Conservation (phyloP, 768 basidiomycete genomes). For the Agaricus blazei region DNA sequence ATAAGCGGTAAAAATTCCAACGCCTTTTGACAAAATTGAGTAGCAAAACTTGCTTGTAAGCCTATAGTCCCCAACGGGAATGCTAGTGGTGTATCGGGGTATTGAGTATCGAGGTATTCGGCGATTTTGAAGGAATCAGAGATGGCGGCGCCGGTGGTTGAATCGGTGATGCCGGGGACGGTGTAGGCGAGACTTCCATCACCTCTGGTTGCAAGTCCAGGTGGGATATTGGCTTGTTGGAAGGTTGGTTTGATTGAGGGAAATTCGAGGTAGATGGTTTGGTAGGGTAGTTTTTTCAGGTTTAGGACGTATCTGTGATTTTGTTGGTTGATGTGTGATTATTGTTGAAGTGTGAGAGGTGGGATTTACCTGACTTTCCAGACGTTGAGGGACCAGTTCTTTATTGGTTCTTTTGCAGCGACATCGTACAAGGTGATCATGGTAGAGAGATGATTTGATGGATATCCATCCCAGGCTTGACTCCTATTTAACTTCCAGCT, state of each 20-base stretch:
- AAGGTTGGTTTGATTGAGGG: constrained; percentile 37
- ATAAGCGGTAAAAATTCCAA: constrained; percentile 2
- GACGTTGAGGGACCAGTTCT: no score
- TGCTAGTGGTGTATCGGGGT: constrained; percentile 28
- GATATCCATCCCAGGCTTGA: no score
- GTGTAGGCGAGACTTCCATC: constrained; percentile 35
- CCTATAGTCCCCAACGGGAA: constrained; percentile 30
- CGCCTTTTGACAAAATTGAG: constrained; percentile 9
- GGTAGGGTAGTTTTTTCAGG: constrained; percentile 24
- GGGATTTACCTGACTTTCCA: no score
- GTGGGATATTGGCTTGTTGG: constrained; percentile 30
- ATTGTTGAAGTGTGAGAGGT: no score
- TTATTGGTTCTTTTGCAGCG: no score
- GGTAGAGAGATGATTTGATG: no score
- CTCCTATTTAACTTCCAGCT: no score
- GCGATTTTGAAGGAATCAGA: constrained; percentile 44
- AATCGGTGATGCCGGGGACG: constrained; percentile 46
- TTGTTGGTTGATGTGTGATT: no score
- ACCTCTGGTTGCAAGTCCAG: constrained; percentile 20
- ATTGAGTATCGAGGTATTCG: constrained; percentile 44
- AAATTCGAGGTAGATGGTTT: constrained; percentile 38
- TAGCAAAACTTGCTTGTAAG: constrained; percentile 32
- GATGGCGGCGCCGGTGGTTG: constrained; percentile 29
- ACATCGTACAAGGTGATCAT: no score
- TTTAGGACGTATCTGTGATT: constrained; percentile 1